phyloP scores from a whole-genome alignment of 2,329 filamentous ascomycete genomes.

The Biscogniauxia sp. region DNA sequence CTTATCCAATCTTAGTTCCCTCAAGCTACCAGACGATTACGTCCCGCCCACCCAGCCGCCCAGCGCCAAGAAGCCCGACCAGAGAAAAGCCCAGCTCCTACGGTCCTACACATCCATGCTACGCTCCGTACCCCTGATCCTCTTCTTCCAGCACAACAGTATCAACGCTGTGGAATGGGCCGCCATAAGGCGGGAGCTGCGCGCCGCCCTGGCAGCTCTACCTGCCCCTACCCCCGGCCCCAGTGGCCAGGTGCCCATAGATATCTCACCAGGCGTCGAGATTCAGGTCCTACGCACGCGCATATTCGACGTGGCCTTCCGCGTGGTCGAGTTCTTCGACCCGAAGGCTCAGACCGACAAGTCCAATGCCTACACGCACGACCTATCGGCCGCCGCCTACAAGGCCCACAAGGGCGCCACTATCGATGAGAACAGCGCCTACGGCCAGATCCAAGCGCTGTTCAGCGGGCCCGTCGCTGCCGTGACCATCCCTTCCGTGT shows the following conservation, averaged over 20 bases:
- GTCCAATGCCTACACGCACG: slow-evolving; percentile 46
- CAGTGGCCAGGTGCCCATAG: slow-evolving; percentile 40
- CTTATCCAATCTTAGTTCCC: slow-evolving; percentile 15
- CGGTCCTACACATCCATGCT: slow-evolving; percentile 86
- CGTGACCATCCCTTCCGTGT: slow-evolving; percentile 77
- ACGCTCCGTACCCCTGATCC: slow-evolving; percentile 77
- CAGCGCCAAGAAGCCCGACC: slow-evolving; percentile 80
- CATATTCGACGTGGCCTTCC: slow-evolving; percentile 82
- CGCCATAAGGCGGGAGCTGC: slow-evolving; percentile 68
- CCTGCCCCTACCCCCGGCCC: slow-evolving; percentile 30
- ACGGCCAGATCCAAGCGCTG: slow-evolving; percentile 67
- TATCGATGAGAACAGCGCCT: slow-evolving; percentile 39
- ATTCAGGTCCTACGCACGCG: slow-evolving; percentile 84
- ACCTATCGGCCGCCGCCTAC: slow-evolving; percentile 54
- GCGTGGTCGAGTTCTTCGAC: slow-evolving; percentile 80
- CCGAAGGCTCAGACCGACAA: slow-evolving; percentile 40
- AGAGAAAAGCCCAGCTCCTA: slow-evolving; percentile 84
- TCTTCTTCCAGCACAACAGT: slow-evolving; percentile 76
- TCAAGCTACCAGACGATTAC: slow-evolving; percentile 45
- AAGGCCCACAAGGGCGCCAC: slow-evolving; percentile 40
- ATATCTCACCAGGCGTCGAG: slow-evolving; percentile 63
- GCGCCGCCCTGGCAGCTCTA: slow-evolving; percentile 44
- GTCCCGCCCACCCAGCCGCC: slow-evolving; percentile 75
- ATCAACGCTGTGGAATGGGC: slow-evolving; percentile 72
- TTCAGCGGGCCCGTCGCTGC: slow-evolving; percentile 79